Evolutionary conservation across 257 asterid species (phyloP).

Genomic region (Verbascum thapsus): DNA sequence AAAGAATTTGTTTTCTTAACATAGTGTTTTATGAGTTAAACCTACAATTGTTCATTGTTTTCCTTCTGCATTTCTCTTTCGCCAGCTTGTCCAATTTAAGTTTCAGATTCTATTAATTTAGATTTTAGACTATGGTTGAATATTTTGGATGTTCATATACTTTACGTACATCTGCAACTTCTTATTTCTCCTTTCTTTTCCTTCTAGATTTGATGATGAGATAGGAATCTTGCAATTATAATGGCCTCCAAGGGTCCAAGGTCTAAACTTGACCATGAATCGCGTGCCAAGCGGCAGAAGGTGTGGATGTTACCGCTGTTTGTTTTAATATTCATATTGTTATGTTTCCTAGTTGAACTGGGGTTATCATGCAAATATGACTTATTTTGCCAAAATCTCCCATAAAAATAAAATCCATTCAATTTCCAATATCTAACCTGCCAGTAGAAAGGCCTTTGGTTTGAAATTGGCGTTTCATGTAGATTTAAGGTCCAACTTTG

Average conservation of each 20-base stretch:
- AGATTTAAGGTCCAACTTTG: slow-evolving; percentile 7
- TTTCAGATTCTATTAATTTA: neutral
- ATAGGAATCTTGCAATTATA: slow-evolving; percentile 43
- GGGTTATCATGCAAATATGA: slow-evolving; percentile 9
- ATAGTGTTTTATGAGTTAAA: neutral
- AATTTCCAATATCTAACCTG: neutral
- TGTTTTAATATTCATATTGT: slow-evolving; percentile 20
- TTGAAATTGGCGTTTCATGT: slow-evolving; percentile 13
- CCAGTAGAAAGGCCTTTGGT: neutral
- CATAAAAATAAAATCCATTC: neutral
- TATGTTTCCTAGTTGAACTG: neutral
- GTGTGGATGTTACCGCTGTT: slow-evolving; percentile 44
- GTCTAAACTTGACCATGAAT: slow-evolving; percentile 91
- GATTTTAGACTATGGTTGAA: slow-evolving; percentile 11
- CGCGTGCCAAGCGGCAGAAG: slow-evolving; percentile 90
- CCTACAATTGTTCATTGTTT: neutral
- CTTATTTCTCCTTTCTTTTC: slow-evolving; percentile 14
- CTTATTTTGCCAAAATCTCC: slow-evolving; percentile 9
- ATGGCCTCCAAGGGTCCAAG: slow-evolving; percentile 99
- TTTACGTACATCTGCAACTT: slow-evolving; percentile 18
- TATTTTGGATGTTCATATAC: slow-evolving; percentile 4
- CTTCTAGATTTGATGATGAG: slow-evolving; percentile 46
- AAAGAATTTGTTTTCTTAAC: neutral
- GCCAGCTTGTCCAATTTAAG: neutral
- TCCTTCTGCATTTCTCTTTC: neutral